phyloP scores from a whole-genome alignment of 163 green algal species.

The Chlamydomonas reinhardtii region DNA sequence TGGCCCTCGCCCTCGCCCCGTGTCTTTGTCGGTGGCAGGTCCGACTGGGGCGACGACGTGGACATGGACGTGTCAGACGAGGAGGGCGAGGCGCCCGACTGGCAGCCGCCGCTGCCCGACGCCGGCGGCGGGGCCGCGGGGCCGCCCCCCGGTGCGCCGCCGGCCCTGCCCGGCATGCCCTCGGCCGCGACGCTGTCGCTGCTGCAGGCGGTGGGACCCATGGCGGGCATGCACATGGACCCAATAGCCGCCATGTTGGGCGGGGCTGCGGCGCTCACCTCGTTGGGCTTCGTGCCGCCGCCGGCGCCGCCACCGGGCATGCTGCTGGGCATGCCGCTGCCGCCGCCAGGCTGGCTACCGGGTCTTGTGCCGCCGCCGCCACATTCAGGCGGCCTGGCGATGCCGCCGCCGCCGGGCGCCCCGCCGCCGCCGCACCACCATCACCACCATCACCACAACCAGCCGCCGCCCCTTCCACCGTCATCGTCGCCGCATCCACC shows the following conservation, averaged over 20 bases:
- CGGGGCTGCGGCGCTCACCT: not conserved
- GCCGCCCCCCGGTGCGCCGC: not conserved
- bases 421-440: not conserved
- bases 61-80: slow-evolving; percentile 46
- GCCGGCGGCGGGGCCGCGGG: not conserved
- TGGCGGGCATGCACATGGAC: not conserved
- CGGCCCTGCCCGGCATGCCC: not conserved
- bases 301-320: not conserved
- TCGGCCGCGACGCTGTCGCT: not conserved
- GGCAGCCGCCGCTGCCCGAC: slow-evolving; percentile 18
- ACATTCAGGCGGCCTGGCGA: not conserved
- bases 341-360: not conserved
- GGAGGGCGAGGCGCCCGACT: not conserved
- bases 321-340: not conserved
- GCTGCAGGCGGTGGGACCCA: not conserved
- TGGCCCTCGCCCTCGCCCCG: no score
- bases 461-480: not conserved
- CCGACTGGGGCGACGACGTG: slow-evolving; percentile 17
- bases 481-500: not conserved
- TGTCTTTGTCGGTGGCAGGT: no score
- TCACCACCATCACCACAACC: not conserved
- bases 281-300: not conserved
- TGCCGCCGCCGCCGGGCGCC: not conserved
- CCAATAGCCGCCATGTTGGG: not conserved
- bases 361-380: not conserved